Conservation (phyloP, 2,329 filamentous ascomycete genomes). For the Fusarium napiforme region DNA sequence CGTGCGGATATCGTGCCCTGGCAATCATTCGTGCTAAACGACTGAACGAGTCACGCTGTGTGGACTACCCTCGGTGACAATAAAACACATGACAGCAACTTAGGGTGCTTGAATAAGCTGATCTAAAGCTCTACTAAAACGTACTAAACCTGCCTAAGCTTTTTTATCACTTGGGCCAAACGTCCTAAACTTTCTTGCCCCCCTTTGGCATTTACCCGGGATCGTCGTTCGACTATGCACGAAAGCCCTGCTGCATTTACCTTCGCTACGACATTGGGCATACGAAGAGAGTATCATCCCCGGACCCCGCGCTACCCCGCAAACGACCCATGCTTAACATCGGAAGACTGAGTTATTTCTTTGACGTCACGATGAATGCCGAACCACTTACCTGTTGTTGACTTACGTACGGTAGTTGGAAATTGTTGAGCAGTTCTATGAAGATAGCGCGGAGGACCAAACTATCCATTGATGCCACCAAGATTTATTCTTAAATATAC, state of each 20-base stretch:
- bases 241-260: background rate
- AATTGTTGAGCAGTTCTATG: background rate
- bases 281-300: background rate
- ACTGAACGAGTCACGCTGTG: background rate
- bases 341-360: background rate
- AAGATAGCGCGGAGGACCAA: fast-evolving
- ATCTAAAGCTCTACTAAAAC: background rate
- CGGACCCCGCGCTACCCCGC: slow-evolving; percentile 14
- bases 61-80: background rate
- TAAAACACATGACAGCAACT: background rate
- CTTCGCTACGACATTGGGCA: background rate
- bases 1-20: background rate
- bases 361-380: background rate
- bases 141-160: background rate
- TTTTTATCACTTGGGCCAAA: background rate
- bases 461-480: too few relatives aligned
- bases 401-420: too few relatives aligned
- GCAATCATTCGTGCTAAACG: background rate
- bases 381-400: background rate
- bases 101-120: background rate
- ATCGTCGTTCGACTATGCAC: background rate
- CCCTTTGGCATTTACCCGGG: background rate
- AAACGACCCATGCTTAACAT: background rate
- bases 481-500: background rate
- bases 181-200: background rate